These are phyloP conservation scores for Nothopassalora personata DNA, from an alignment of 2,329 filamentous ascomycete species.

Conservation along the genomic window DNA sequence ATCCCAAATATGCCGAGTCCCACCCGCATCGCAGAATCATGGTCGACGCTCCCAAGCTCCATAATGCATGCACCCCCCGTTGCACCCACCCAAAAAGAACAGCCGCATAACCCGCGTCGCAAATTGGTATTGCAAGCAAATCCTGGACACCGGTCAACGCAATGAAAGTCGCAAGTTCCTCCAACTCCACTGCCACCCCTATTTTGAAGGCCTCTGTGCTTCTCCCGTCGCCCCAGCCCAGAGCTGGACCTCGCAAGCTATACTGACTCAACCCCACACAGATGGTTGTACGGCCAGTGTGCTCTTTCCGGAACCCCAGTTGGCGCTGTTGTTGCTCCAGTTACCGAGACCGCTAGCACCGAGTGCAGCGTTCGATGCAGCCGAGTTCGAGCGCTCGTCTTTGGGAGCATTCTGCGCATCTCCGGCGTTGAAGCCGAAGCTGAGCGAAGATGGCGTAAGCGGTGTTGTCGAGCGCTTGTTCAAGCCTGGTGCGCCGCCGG, in stretches of 20 bases:
- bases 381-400: slow-evolving; percentile 53
- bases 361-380: slow-evolving; percentile 52
- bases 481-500: slow-evolving; percentile 53
- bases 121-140: slow-evolving; percentile 5
- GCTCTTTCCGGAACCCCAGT: slow-evolving; percentile 74
- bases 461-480: slow-evolving; percentile 85
- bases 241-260: not conserved
- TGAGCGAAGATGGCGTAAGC: slow-evolving; percentile 73
- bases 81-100: slow-evolving; percentile 2
- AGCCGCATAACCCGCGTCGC: slow-evolving; percentile 4
- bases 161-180: slow-evolving; percentile 13
- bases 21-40: not conserved
- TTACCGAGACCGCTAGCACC: slow-evolving; percentile 43
- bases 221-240: not conserved
- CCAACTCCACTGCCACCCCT: slow-evolving; percentile 16
- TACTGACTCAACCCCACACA: slow-evolving; percentile 71
- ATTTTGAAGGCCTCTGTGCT: slow-evolving; percentile 11
- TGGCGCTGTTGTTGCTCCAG: slow-evolving; percentile 75
- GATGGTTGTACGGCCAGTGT: slow-evolving; percentile 82
- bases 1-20: not conserved
- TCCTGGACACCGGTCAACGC: slow-evolving; percentile 19
- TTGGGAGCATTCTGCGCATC: slow-evolving; percentile 47
- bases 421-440: slow-evolving; percentile 58
- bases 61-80: not conserved
- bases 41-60: not conserved